phyloP scores from a whole-genome alignment of 2,329 filamentous ascomycete species.

The Arthrobotrys musiformis region DNA sequence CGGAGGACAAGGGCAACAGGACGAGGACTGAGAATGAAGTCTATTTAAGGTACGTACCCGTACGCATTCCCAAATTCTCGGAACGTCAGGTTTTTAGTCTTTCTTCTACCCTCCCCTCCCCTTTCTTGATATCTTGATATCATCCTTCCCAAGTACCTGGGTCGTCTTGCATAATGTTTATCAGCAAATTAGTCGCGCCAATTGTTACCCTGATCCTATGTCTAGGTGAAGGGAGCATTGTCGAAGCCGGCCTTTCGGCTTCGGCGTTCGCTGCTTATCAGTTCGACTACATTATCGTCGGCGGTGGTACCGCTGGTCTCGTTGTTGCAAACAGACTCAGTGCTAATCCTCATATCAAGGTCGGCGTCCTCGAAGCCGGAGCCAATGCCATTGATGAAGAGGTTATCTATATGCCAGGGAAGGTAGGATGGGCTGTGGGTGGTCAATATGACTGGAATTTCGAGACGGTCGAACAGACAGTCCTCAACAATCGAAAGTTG shows the following conservation, averaged over 20 bases:
- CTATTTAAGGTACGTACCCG: constrained; percentile 30
- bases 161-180: constrained; percentile 33
- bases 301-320: constrained; percentile 67
- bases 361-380: constrained; percentile 51
- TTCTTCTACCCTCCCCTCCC: constrained; percentile 1
- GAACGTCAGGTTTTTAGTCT: constrained; percentile 11
- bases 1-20: not conserved
- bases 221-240: constrained; percentile 19
- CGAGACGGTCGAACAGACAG: constrained; percentile 5
- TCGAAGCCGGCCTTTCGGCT: not conserved
- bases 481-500: constrained; percentile 20
- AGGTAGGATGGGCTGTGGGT: constrained; percentile 36
- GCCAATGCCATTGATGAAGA: constrained; percentile 18
- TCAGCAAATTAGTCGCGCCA: constrained; percentile 20
- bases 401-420: constrained; percentile 40
- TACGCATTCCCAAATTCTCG: constrained; percentile 20
- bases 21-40: not conserved
- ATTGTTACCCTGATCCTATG: constrained; percentile 43
- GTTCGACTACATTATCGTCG: constrained; percentile 67
- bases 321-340: constrained; percentile 65
- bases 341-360: constrained; percentile 22
- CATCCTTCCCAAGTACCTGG: constrained; percentile 15
- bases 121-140: constrained; percentile 12
- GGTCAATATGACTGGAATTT: constrained; percentile 45
- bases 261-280: constrained; percentile 12